Base-by-base conservation (phyloP, 108 stramenopile genomes). In the Pseudonitzschia delicatissima region DNA sequence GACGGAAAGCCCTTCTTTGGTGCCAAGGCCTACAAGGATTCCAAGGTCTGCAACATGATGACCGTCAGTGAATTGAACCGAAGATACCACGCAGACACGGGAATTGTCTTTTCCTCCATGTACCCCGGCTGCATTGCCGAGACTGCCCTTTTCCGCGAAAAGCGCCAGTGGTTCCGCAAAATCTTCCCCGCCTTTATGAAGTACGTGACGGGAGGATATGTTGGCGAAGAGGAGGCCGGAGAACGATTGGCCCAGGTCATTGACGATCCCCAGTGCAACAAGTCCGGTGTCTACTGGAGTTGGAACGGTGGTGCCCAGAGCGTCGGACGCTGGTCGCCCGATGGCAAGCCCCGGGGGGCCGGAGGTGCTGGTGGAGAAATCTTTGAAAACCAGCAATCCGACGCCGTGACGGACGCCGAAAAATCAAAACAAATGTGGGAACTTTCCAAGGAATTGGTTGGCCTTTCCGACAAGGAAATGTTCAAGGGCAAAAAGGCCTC, bases 111-210 rank as follows among this genome's bases (percentile, higher is more conserved):
- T 68, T 90, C 91, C 62, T 84, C 86, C 60, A 92, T 98, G 80
- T 98, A 96, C 82, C 97, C 97, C 18, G 97, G 97, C 2, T 98
- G 97, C 83, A 98, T 98, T 77, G 97, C 97, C 31, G 95, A 96
- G 68, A 96, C 97, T 2, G 80, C 82, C 21, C 72, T 98, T 37
- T 98, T 98, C 91, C 79, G 97, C 23, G 97, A 98, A 81, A 98
- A 98, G 81, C 77, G 97, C 35, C 66, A 84, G 27, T 98, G 97
- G 97, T 98, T 98, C 84, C 88, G 97, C 20, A 87, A 84, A 66
- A 12, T 73, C 23, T 73, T 73, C 58, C 86, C 85, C n/a, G 69
- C 78, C 31, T 90, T 90, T 71, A 87, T 90, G 86, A 87, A 90
- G 74, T 92, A 92, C 65, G 88, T 92, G 23, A 92, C 91, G 33